Percentiles rank a stretch among this genome's conserved stretches.
phyloP scores from a whole-genome alignment of 2,329 filamentous ascomycete genomes.

The Colletotrichum cereale region DNA sequence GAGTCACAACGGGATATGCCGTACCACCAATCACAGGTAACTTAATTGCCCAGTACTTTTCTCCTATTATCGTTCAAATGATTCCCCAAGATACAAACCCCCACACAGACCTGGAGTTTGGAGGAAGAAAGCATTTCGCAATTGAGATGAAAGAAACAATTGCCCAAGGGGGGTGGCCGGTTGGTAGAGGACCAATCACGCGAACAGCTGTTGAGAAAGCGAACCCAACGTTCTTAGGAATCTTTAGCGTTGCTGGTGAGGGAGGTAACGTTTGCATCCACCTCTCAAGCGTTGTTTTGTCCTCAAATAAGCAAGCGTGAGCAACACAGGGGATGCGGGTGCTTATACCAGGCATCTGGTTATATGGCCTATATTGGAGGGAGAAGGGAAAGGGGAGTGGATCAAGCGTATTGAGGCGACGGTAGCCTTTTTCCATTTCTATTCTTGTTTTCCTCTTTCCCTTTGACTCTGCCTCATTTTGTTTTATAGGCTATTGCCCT shows the following conservation, averaged over 20 bases:
- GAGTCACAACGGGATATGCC: not conserved
- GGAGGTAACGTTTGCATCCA: not conserved
- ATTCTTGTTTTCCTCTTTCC: not conserved
- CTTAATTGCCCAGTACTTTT: not conserved
- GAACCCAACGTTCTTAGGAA: constrained; percentile 4
- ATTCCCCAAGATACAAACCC: constrained; percentile 9
- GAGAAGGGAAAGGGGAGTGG: not conserved
- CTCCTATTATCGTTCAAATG: not conserved
- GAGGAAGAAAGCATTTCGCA: constrained; percentile 5
- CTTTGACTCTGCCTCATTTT: constrained; percentile 6
- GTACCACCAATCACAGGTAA: not conserved
- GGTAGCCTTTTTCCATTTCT: not conserved
- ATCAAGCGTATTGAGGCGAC: not conserved
- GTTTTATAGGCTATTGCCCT: constrained; percentile 24
- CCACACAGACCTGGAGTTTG: constrained; percentile 13
- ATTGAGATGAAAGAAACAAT: not conserved
- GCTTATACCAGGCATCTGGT: constrained; percentile 4
- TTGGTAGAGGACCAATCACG: not conserved
- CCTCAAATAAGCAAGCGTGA: not conserved
- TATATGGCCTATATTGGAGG: not conserved
- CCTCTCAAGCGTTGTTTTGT: not conserved
- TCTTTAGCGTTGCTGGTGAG: constrained; percentile 11
- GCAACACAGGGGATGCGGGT: not conserved
- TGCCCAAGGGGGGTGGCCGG: not conserved
- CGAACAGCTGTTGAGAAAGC: constrained; percentile 7